Base-by-base conservation (phyloP, 176 grass and related monocot genomes). In the Paspalum vaginatum region DNA sequence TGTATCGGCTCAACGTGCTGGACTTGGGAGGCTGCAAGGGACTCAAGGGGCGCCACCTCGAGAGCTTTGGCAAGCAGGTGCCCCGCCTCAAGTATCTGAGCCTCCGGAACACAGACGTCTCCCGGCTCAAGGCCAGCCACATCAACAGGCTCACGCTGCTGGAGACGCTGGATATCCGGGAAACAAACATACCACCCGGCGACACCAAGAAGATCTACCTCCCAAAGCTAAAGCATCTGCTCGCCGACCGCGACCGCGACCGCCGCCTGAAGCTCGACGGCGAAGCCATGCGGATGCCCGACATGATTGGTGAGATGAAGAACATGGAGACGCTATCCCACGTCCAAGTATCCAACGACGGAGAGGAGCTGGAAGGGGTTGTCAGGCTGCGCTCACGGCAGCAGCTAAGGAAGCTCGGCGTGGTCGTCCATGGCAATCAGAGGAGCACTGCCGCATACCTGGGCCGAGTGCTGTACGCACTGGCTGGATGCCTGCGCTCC, bases 81-180 rank as follows among this genome's bases (percentile, higher is more conserved):
- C 0, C 26, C 1, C 25, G 0, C 11, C 68, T 72, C 79, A 81
- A 72, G 68, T 82, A 82, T 12, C 2, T 82, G 2, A 62, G 79
- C 79, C 79, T 82, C 3, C 17, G 79, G 24, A 50, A 61, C 0
- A 72, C 79, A 0, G 69, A 39, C 4, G 20, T 82, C 14, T 6
- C 5, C 14, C 2, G 3, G 0, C 32, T 82, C 5, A 18, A 5
- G 0, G 10, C 55, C 16, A 0, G 0, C 0, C 4, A 81, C 1
- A 50, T 82, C 8, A 50, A 24, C 22, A 4, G 4, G 0, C 55
- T 81, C 67, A 22, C 0, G 11, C 0, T 10, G 22, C 25, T 72
- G 26, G 67, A 81, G 79, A 81, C 68, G 0, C 45, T 83, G 2
- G 80, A 83, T 57, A 74, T 83, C 2, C 57, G 79, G 1, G 22